Base-by-base conservation (phyloP, 768 basidiomycete species). In the Cantharellus anzutake region DNA sequence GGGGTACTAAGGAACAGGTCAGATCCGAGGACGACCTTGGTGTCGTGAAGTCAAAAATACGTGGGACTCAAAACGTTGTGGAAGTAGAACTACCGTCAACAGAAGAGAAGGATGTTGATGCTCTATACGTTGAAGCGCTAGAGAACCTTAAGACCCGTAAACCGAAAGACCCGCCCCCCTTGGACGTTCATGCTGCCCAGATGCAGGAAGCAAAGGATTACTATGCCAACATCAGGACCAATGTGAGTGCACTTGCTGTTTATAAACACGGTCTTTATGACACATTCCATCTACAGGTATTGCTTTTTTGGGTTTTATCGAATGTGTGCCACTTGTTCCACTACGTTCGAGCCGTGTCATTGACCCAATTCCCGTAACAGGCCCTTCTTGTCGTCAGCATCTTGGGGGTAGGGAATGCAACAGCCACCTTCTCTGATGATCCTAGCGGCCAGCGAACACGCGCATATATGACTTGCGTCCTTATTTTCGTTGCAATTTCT, bases 1-100 rank as follows among this genome's bases (percentile, higher is more conserved):
- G 84, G 92, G 92, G 92, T 3, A 97, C 92, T n/a, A 97, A 97
- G 70, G 86, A 90, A 71, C 86, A 90, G 64, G 78, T 78, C 4
- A 72, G 76, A 2, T 76, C 78, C 0, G 82, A 85, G 57, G 76
- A 78, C 0, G 90, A 94, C 67, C 80, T 96, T 16, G 90, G 90
- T 5, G 80, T 81, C 4, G 86, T 92, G 53, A 89, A 67, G 83
- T 91, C 66, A 81, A 78, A 37, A 11, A 11, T 11, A 75, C 84
- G 65, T 82, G 81, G 11, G 81, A 20, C 37, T 34, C 20, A n/a
- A 35, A 48, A 56, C 35, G 59, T 60, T 38, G 90, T 94, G 51
- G 88, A 92, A 67, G 82, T 94, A 56, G 86, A 92, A 69, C 79
- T 84, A 34, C 81, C 85, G 0, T 84, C 87, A 62, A 79, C 82